Percentiles rank a stretch among this genome's conserved stretches.
phyloP scores from a whole-genome alignment of 1,139 yeast genomes.

The Schwanniomyces etchellsii region DNA sequence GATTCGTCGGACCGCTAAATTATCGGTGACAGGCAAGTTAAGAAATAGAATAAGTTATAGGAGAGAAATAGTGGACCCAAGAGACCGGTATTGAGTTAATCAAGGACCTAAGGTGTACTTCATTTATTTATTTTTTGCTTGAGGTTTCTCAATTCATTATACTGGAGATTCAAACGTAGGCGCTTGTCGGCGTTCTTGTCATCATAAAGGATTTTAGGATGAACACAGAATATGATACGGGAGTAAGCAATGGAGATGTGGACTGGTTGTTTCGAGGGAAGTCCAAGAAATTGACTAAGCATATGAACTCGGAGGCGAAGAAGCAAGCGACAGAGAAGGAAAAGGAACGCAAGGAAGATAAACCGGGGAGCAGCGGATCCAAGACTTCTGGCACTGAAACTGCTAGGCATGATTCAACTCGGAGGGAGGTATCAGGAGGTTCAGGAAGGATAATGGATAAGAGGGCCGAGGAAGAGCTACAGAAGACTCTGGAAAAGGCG shows the following conservation, averaged over 20 bases:
- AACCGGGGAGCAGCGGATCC: neutral
- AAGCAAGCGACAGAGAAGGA: constrained; percentile 1
- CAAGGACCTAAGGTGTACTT: too few relatives aligned
- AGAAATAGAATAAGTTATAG: too few relatives aligned
- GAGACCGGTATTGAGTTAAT: too few relatives aligned
- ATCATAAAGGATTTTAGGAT: too few relatives aligned
- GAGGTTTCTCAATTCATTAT: too few relatives aligned
- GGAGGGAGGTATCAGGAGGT: constrained; percentile 1
- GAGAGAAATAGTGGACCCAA: too few relatives aligned
- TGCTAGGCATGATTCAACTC: constrained; percentile 1
- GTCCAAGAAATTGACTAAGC: constrained; percentile 50
- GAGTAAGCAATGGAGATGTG: constrained; percentile 68
- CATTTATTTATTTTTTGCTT: too few relatives aligned
- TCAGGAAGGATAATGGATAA: neutral
- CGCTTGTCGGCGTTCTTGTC: too few relatives aligned
- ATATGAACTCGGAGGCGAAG: constrained; percentile 15
- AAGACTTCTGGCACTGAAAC: constrained; percentile 12
- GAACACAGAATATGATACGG: constrained; percentile 26
- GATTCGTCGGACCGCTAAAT: too few relatives aligned
- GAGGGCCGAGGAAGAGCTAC: neutral
- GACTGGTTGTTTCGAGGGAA: constrained; percentile 72
- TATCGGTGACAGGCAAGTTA: too few relatives aligned
- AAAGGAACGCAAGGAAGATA: constrained; percentile 1
- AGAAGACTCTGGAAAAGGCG: neutral
- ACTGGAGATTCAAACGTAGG: too few relatives aligned